Evolutionary conservation across 108 stramenopile species (phyloP).

Genomic region (Parmales sp.): DNA sequence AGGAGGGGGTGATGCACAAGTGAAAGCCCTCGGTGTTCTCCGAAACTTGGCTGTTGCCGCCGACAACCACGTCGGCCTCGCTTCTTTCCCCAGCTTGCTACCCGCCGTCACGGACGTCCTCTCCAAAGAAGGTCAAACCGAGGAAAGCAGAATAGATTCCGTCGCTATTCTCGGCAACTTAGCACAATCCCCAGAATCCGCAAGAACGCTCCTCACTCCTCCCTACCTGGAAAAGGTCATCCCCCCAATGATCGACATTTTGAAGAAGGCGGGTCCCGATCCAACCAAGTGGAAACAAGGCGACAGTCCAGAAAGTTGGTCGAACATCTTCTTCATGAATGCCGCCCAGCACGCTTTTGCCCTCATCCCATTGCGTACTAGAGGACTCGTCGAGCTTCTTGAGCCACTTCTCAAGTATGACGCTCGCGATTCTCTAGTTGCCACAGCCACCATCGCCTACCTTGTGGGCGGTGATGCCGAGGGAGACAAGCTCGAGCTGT

Average conservation of each 20-base stretch:
- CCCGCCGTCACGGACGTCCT: too few species aligned
- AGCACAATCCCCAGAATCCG: too few species aligned
- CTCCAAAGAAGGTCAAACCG: too few species aligned
- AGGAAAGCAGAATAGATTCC: too few species aligned
- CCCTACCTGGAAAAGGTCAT: too few species aligned
- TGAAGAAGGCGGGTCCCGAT: background rate
- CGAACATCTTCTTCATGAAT: conserved; percentile 4
- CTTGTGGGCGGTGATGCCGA: conserved; percentile 2
- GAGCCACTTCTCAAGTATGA: background rate
- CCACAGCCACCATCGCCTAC: background rate
- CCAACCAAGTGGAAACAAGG: background rate
- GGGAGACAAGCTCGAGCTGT: background rate
- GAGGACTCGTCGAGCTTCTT: background rate
- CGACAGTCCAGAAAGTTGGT: background rate
- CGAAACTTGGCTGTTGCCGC: too few species aligned
- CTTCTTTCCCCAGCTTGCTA: too few species aligned
- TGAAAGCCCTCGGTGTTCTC: too few species aligned
- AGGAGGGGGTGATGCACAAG: too few species aligned
- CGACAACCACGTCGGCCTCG: too few species aligned
- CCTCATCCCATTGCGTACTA: background rate
- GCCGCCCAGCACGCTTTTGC: background rate
- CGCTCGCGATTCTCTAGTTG: background rate
- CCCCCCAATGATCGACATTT: background rate
- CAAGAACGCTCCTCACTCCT: too few species aligned
- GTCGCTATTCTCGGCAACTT: too few species aligned